Conservation (phyloP, 2,329 filamentous ascomycete genomes). For the Cercospora nicotianae region DNA sequence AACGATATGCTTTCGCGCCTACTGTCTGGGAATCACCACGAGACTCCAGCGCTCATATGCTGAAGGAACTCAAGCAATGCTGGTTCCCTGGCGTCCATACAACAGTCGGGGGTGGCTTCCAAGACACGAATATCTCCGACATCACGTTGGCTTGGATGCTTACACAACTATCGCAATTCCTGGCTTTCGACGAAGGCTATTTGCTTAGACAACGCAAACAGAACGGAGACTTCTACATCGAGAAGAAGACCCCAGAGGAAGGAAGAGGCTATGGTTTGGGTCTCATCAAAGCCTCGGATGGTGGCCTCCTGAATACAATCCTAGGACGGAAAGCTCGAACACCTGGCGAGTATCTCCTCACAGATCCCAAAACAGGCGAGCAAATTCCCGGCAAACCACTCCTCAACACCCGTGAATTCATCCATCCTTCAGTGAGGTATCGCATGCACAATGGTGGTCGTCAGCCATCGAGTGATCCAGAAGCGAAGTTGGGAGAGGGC, state of each 20-base stretch:
- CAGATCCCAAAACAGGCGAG: conserved; percentile 43
- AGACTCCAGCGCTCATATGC: conserved; percentile 35
- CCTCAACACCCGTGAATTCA: conserved; percentile 50
- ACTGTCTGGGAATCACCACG: conserved; percentile 40
- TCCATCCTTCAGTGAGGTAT: conserved; percentile 50
- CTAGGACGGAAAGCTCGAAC: conserved; percentile 45
- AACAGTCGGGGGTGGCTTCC: conserved; percentile 44
- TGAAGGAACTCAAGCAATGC: conserved; percentile 45
- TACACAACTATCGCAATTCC: conserved; percentile 46
- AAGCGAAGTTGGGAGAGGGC: conserved; percentile 14
- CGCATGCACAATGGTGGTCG: conserved; percentile 46
- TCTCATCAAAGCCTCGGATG: conserved; percentile 44
- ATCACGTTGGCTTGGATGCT: conserved; percentile 58
- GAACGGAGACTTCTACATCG: conserved; percentile 45
- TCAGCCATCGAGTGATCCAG: conserved; percentile 32
- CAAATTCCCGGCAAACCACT: conserved; percentile 41
- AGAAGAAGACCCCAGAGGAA: conserved; percentile 39
- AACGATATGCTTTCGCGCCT: conserved; percentile 39
- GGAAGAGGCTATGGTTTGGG: conserved; percentile 45
- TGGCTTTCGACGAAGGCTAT: conserved; percentile 47
- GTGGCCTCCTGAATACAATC: conserved; percentile 44
- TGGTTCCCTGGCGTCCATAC: conserved; percentile 49
- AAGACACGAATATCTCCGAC: conserved; percentile 47
- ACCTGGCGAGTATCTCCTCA: conserved; percentile 47
- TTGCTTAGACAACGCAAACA: conserved; percentile 45